A percentile compares a stretch with the other conserved stretches of the same genome.
Conservation (phyloP, 495 filamentous ascomycete species). For the Trichoderma erinaceum region DNA sequence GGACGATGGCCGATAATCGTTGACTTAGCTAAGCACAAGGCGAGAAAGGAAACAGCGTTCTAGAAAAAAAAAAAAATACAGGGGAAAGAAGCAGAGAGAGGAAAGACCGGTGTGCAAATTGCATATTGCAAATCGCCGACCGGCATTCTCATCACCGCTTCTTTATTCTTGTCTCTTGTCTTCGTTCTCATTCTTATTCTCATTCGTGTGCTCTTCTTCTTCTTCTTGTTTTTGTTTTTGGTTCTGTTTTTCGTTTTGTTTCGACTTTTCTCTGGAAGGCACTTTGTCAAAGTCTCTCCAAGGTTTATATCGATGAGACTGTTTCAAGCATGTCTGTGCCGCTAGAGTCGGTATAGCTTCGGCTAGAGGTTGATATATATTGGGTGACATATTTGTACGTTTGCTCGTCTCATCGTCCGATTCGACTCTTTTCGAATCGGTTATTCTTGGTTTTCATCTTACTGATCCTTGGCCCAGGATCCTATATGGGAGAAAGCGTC, state of each 20-base stretch:
- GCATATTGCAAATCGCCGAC: not conserved
- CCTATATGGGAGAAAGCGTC: not conserved
- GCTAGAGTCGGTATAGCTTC: not conserved
- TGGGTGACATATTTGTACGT: not conserved
- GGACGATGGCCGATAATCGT: not conserved
- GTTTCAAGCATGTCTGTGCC: not conserved
- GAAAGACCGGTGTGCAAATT: not conserved
- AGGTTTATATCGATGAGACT: not conserved
- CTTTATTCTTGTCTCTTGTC: not conserved
- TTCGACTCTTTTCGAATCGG: not conserved
- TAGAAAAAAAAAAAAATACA: not conserved
- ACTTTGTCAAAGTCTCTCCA: too few species aligned
- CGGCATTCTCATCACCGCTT: not conserved
- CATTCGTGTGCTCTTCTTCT: too few species aligned
- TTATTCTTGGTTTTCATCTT: not conserved
- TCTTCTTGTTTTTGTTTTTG: too few species aligned
- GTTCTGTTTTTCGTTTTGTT: not conserved
- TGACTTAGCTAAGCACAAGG: not conserved
- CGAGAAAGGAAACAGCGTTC: not conserved
- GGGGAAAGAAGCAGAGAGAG: not conserved
- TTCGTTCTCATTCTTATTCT: not conserved
- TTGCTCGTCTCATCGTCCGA: slow-evolving; percentile 1
- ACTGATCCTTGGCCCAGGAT: not conserved
- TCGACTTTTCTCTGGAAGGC: not conserved
- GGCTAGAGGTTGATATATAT: not conserved